These are phyloP conservation scores for Westerdykella aurantiaca DNA, from an alignment of 2,329 filamentous ascomycete species.

Conservation along the genomic window DNA sequence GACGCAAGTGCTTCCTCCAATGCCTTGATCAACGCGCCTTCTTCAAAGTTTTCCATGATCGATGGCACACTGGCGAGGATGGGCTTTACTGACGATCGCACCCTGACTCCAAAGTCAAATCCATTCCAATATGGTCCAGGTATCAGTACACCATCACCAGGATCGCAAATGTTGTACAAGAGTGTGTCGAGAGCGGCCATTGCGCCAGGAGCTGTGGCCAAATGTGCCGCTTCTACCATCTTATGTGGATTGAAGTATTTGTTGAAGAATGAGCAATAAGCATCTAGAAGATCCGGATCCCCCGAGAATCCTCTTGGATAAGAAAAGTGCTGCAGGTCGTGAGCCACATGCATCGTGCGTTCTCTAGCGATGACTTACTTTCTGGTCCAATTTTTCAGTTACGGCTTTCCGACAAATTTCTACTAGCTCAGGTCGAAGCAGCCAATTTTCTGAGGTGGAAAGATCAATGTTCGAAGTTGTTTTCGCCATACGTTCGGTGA, in stretches of 20 bases:
- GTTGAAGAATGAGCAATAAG: constrained; percentile 19
- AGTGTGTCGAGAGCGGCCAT: constrained; percentile 20
- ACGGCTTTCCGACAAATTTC: constrained; percentile 11
- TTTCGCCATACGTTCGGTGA: constrained; percentile 6
- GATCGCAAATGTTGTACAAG: constrained; percentile 30
- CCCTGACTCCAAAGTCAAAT: constrained; percentile 13
- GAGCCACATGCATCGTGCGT: background rate
- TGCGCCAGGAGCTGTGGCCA: constrained; percentile 15
- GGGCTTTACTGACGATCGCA: constrained; percentile 10
- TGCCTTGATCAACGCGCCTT: constrained; percentile 5
- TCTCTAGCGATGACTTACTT: constrained; percentile 1
- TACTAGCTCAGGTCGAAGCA: constrained; percentile 14
- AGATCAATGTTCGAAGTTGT: constrained; percentile 13
- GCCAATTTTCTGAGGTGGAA: constrained; percentile 18
- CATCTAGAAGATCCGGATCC: constrained; percentile 15
- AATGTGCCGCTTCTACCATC: constrained; percentile 13
- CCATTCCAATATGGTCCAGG: constrained; percentile 27
- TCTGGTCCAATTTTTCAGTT: constrained; percentile 1
- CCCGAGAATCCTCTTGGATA: constrained; percentile 13
- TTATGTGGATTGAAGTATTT: constrained; percentile 21
- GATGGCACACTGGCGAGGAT: constrained; percentile 12
- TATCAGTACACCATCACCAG: constrained; percentile 30
- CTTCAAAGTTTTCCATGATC: constrained; percentile 9
- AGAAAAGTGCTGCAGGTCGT: constrained; percentile 8
- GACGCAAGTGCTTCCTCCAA: constrained; percentile 10